These are phyloP conservation scores for Arabidopsis arenosa DNA, from an alignment of 345 rosid species.

Conservation along the genomic window DNA sequence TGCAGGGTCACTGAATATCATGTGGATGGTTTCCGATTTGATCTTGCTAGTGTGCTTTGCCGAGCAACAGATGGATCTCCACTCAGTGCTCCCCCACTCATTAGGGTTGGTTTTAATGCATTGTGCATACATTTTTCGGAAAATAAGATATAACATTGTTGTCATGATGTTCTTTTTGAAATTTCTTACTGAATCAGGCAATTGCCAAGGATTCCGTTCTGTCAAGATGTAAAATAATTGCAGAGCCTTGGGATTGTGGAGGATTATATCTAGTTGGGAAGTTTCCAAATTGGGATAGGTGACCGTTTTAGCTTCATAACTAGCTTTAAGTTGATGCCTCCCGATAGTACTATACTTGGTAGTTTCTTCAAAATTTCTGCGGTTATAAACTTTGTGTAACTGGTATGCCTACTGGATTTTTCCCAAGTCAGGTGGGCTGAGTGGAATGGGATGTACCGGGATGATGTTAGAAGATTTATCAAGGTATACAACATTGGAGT, in stretches of 20 bases:
- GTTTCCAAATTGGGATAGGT: conserved; percentile 99
- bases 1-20: conserved; percentile 83
- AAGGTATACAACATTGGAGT: conserved; percentile 56
- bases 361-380: neutral
- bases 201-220: conserved; percentile 81
- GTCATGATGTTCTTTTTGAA: conserved; percentile 9
- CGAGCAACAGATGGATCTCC: conserved; percentile 93
- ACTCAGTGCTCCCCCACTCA: conserved; percentile 77
- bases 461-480: conserved; percentile 79
- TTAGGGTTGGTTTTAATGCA: conserved; percentile 59
- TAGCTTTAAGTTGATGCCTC: conserved; percentile 10
- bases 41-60: conserved; percentile 94
- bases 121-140: neutral
- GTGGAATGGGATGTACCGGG: conserved; percentile 98
- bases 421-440: conserved; percentile 83
- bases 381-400: conserved; percentile 13
- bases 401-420: conserved; percentile 24
- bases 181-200: conserved; percentile 57
- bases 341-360: conserved; percentile 6
- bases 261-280: conserved; percentile 93
- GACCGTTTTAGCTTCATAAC: conserved; percentile 27
- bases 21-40: conserved; percentile 95
- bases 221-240: conserved; percentile 88
- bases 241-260: conserved; percentile 99
- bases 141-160: neutral